Conservation (phyloP, 768 basidiomycete genomes). For the Mycena vulgaris region DNA sequence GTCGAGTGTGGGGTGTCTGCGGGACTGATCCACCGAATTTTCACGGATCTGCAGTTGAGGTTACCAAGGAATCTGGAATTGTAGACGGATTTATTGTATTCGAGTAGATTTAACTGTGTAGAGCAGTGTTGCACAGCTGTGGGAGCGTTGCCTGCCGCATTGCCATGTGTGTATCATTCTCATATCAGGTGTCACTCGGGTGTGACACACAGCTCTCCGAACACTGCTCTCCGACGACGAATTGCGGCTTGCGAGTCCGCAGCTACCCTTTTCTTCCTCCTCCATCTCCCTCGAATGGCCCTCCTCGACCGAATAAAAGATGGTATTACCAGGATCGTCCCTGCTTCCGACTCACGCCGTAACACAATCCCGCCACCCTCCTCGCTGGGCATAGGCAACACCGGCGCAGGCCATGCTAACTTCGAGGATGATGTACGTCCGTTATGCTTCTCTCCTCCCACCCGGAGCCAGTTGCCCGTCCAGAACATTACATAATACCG, state of each 20-base stretch:
- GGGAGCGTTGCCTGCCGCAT: no score
- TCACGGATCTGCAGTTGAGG: conserved; percentile 58
- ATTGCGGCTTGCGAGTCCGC: conserved; percentile 1
- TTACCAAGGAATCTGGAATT: not conserved
- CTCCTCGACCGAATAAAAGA: conserved; percentile 72
- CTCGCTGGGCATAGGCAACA: conserved; percentile 68
- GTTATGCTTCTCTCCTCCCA: conserved; percentile 38
- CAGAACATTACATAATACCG: conserved; percentile 38
- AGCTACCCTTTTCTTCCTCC: conserved; percentile 18
- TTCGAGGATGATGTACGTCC: conserved; percentile 82
- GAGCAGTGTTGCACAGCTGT: no score
- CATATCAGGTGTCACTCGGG: no score
- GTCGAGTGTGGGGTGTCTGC: conserved; percentile 61
- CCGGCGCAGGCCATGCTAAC: conserved; percentile 69
- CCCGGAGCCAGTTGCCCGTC: conserved; percentile 29
- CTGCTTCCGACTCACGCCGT: conserved; percentile 51
- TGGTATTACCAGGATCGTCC: conserved; percentile 61
- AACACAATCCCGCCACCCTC: conserved; percentile 55
- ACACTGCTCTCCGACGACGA: not conserved
- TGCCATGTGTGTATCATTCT: no score
- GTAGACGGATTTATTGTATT: no score
- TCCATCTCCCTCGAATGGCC: conserved; percentile 56
- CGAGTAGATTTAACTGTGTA: no score
- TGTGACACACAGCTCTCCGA: not conserved
- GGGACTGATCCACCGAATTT: conserved; percentile 55